Conservation (phyloP, 441 rosid species). For the Pelargonium cotyledonis region DNA sequence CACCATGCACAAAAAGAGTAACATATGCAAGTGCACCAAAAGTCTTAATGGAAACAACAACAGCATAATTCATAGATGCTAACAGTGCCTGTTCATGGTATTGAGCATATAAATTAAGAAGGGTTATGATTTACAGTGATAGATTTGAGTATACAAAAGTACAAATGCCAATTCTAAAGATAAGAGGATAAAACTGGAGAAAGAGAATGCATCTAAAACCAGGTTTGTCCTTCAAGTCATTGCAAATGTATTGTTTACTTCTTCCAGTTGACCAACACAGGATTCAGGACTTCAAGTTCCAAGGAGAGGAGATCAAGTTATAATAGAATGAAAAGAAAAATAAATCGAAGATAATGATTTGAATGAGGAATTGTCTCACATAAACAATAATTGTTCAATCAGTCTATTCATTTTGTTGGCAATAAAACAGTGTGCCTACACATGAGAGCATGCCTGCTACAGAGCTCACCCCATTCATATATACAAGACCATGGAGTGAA, state of each 20-base stretch:
- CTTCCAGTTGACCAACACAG: neutral
- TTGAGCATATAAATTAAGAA: conserved; percentile 15
- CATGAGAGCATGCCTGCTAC: neutral
- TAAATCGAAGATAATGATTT: neutral
- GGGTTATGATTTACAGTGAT: neutral
- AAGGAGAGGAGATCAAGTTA: neutral
- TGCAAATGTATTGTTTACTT: neutral
- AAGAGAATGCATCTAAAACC: neutral
- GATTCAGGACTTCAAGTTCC: neutral
- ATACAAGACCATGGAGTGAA: conserved; percentile 4
- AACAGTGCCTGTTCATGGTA: conserved; percentile 66
- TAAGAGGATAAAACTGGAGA: neutral
- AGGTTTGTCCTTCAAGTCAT: neutral
- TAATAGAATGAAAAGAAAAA: neutral
- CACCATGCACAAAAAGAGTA: conserved; percentile 45
- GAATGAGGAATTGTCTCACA: neutral
- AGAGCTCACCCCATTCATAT: neutral
- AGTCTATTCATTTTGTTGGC: neutral
- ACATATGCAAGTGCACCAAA: conserved; percentile 97
- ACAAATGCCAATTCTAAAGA: neutral
- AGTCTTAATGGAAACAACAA: conserved; percentile 63
- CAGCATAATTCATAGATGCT: conserved; percentile 93
- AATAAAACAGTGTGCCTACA: neutral
- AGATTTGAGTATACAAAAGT: neutral
- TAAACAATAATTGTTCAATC: neutral